Evolutionary conservation across 192 early-diverging fungal genomes (phyloP), one percentile per base, ranked within the genome.

Genomic region (Coemansia sp.): DNA sequence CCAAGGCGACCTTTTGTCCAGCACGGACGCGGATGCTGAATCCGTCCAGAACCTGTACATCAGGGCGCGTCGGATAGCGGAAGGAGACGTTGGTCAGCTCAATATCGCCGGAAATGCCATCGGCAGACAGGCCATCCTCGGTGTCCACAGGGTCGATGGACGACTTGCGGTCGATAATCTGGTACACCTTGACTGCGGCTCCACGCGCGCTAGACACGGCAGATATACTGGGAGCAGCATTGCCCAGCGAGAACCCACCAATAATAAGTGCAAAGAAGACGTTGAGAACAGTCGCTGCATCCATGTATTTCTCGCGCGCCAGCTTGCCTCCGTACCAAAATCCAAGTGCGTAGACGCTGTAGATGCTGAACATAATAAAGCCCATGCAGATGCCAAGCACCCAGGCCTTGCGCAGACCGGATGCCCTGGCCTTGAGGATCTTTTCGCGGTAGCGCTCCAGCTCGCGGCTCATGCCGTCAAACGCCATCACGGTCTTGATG

Each of bases 201-300:
- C 92, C 96, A 21, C 86, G 83, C 33, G 91, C 93, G 47, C 86
- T 89, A n/a, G 86, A 84, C 21, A 98, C 84, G 9, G 89, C 87
- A 23, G 89, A 80, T 3, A 98, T 70, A 59, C 93, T 91, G 8
- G 93, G 89, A 11, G 90, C 87, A 2, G 90, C 74, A 17, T 88
- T 85, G 28, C 89, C 89, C 43, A 97, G 77, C 4, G 91, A 84
- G 44, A 93, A 89, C 13, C 89, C 82, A 63, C 95, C 96, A 42
- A 97, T 91, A 4, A 97, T 86, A 74, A 98, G 87, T 46, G 92
- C 85, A 74, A 96, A 94, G 73, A 98, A 97, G 46, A 93, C 92
- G 64, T 88, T 92, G 26, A 95, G 75, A 28, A 96, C 90, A 21
- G 86, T 68, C 3, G 67, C 86, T 8, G 81, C 63, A 1, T 35